Evolutionary conservation across 169 alveolate species (phyloP), one percentile per base, ranked within the genome.

Genomic region (Plasmodium adleri): DNA sequence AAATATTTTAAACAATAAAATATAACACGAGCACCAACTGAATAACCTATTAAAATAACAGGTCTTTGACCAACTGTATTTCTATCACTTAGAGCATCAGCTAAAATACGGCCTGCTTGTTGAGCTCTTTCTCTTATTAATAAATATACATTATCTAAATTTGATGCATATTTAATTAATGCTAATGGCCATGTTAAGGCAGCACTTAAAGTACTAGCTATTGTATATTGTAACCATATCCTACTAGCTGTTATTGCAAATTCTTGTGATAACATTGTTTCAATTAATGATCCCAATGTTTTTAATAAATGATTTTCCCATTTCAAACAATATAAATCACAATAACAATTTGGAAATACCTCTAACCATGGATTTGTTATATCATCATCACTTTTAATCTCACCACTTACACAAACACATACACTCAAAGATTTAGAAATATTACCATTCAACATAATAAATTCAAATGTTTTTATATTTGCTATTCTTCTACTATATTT

Each of bases 11-110:
- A 91, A 32, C 97, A 93, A 73, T 96, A 92, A 86, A 94, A 93
- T 26, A 97, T 94, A 45, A 95, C 98, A 6, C 98, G 93, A 13
- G 98, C 98, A 20, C 99, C 99, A 94, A 96, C 95, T 88, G 97
- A 92, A 93, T 95, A 96, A 32, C 99, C 99, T 17, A 97, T 94
- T 28, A 97, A 95, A 49, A 96, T 95, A 64, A 96, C 97, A 0
- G 98, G 99, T 22, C 99, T 88, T 74, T 96, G 95, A 1, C 99
- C 99, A 47, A 95, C 96, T 10, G 95, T 92, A 20, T 76, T 92
- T 62, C 64, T 92, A 74, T 95, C 96, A 58, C 96, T 88, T 15
- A 97, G 91, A 9, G 97, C 98, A 39, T 95, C 96, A 2, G 99
- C 99, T 59, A 97, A 94, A 2, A 96, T 86, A 26, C 92, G 66